A percentile compares a stretch with the other conserved stretches of the same genome.
These are phyloP conservation scores for Nannochloropsis salina DNA, from an alignment of 108 stramenopile species.

Conservation along the genomic window DNA sequence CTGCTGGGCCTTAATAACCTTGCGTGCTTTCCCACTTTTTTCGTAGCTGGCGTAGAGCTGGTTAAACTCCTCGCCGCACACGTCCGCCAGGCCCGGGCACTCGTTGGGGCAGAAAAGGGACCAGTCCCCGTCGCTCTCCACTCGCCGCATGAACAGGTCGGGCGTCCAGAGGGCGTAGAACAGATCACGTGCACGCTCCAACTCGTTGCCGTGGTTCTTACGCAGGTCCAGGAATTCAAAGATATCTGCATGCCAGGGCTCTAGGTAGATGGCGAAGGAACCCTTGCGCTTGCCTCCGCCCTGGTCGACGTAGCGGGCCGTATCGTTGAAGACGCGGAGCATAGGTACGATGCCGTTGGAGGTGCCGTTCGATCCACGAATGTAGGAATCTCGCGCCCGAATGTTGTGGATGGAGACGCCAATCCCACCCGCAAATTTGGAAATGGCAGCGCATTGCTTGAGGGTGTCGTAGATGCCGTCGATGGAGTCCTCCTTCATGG, in stretches of 20 bases:
- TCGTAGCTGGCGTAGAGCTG: constrained; percentile 78
- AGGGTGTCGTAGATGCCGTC: constrained; percentile 93
- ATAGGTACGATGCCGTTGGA: constrained; percentile 97
- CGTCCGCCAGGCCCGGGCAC: constrained; percentile 74
- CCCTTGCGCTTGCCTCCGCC: constrained; percentile 94
- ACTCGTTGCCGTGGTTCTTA: constrained; percentile 95
- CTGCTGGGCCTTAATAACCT: constrained; percentile 66
- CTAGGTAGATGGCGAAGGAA: constrained; percentile 89
- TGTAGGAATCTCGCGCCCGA: constrained; percentile 78
- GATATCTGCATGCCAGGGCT: constrained; percentile 96
- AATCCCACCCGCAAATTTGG: constrained; percentile 85
- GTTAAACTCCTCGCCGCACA: constrained; percentile 80
- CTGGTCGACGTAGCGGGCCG: constrained; percentile 90
- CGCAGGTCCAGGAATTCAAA: constrained; percentile 83
- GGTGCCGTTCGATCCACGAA: constrained; percentile 83
- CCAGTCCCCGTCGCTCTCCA: constrained; percentile 84
- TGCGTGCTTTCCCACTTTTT: constrained; percentile 64
- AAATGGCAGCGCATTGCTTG: constrained; percentile 85
- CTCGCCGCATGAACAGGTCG: constrained; percentile 93
- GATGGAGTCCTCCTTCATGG: constrained; percentile 93
- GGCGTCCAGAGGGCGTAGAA: constrained; percentile 96
- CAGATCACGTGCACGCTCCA: constrained; percentile 84
- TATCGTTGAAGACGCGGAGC: constrained; percentile 95
- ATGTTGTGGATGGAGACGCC: constrained; percentile 89
- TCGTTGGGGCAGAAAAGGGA: constrained; percentile 84